Conservation (phyloP, 805 yeast genomes). For the Saturnispora bothae region DNA sequence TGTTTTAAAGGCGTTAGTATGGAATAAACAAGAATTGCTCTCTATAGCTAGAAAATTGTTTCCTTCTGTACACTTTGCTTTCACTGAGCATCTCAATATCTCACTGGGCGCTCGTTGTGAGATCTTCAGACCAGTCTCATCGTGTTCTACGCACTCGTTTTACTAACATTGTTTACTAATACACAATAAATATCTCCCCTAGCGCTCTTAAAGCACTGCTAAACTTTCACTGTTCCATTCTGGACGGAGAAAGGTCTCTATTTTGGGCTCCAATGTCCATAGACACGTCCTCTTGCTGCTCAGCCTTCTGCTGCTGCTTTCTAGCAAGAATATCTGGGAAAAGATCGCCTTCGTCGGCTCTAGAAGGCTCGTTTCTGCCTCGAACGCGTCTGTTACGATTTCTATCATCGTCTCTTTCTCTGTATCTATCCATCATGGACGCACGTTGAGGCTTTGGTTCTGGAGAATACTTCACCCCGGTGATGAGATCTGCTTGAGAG, state of each 20-base stretch:
- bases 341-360: slow-evolving; percentile 27
- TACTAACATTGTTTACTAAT: too few relatives aligned
- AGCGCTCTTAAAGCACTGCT: too few relatives aligned
- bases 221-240: too few relatives aligned
- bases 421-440: not conserved
- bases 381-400: slow-evolving; percentile 4
- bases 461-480: too few relatives aligned
- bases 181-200: too few relatives aligned
- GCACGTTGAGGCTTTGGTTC: not conserved
- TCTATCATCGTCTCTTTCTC: slow-evolving; percentile 6
- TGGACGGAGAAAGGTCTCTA: slow-evolving; percentile 5
- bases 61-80: too few relatives aligned
- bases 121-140: too few relatives aligned
- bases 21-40: too few relatives aligned
- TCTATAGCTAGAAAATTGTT: too few relatives aligned
- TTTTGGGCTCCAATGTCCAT: not conserved
- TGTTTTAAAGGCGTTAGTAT: not conserved
- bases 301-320: slow-evolving; percentile 11
- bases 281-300: not conserved
- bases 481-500: slow-evolving; percentile 25
- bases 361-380: slow-evolving; percentile 8
- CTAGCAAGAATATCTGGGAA: slow-evolving; percentile 25
- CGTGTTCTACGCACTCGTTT: too few relatives aligned
- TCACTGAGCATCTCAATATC: too few relatives aligned
- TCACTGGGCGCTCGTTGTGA: too few relatives aligned